A percentile compares a stretch with the other conserved stretches of the same genome.
These are phyloP conservation scores for Aspergillus luchuensis DNA, from an alignment of 2,329 filamentous ascomycete species.

Conservation along the genomic window DNA sequence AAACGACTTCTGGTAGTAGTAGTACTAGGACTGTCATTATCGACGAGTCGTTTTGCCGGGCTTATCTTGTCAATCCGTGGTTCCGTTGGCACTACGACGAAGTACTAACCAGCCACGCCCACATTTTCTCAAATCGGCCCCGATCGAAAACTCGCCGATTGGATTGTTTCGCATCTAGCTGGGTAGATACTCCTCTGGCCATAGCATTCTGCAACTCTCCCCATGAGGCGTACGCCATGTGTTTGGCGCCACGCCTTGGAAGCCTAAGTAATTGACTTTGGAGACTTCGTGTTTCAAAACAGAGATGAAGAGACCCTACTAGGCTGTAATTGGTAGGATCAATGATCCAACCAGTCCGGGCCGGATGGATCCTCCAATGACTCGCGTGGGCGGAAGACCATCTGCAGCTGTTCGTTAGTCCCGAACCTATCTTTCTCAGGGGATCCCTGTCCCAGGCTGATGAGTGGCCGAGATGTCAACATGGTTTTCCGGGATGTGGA, in stretches of 20 bases:
- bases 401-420: slow-evolving; percentile 16
- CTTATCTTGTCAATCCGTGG: background rate
- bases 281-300: background rate
- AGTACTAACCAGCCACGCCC: background rate
- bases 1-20: background rate
- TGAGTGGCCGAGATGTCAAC: slow-evolving; percentile 11
- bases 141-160: background rate
- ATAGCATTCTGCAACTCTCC: background rate
- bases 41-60: background rate
- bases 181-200: too few species aligned
- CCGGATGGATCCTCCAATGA: background rate
- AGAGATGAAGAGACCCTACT: background rate
- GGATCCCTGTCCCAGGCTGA: slow-evolving; percentile 11
- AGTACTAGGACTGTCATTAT: background rate
- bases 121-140: background rate
- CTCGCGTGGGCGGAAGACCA: slow-evolving; percentile 7
- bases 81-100: background rate
- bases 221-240: slow-evolving; percentile 1
- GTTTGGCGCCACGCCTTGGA: background rate
- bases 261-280: background rate
- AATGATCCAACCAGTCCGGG: background rate
- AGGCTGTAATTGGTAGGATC: background rate
- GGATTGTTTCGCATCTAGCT: background rate
- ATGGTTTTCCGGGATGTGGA: slow-evolving; percentile 15
- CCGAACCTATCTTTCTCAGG: slow-evolving; percentile 12